Conservation (phyloP, 2,329 filamentous ascomycete genomes). For the Sporothrix humicola region DNA sequence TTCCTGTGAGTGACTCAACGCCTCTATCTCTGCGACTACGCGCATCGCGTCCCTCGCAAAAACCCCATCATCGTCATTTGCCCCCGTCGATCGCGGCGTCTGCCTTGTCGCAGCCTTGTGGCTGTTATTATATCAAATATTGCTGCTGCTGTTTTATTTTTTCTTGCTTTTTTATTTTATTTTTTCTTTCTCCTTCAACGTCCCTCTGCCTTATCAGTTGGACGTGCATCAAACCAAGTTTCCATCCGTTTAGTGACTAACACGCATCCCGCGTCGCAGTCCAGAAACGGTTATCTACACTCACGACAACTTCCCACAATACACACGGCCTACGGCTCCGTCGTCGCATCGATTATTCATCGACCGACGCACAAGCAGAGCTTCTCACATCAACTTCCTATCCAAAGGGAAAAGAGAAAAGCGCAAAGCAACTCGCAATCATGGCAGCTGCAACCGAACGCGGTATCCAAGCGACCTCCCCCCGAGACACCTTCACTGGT, state of each 20-base stretch:
- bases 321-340: constrained; percentile 10
- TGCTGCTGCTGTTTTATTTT: not conserved
- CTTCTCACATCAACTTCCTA: not conserved
- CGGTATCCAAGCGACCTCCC: constrained; percentile 68
- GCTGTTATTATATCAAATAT: not conserved
- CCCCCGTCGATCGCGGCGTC: constrained; percentile 38
- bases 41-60: constrained; percentile 33
- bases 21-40: not conserved
- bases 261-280: constrained; percentile 24
- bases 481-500: constrained; percentile 74
- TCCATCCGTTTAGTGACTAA: constrained; percentile 12
- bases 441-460: constrained; percentile 67
- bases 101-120: constrained; percentile 12
- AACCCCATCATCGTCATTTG: constrained; percentile 45
- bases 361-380: constrained; percentile 23
- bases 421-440: constrained; percentile 60
- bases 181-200: not conserved
- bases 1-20: constrained; percentile 46
- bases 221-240: not conserved
- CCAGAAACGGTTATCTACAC: constrained; percentile 11
- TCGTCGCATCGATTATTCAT: not conserved
- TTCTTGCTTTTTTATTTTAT: not conserved
- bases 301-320: not conserved
- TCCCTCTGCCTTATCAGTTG: not conserved
- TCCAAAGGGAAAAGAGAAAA: constrained; percentile 30